phyloP scores from a whole-genome alignment of 345 rosid genomes.

The Trapa bicornis region DNA sequence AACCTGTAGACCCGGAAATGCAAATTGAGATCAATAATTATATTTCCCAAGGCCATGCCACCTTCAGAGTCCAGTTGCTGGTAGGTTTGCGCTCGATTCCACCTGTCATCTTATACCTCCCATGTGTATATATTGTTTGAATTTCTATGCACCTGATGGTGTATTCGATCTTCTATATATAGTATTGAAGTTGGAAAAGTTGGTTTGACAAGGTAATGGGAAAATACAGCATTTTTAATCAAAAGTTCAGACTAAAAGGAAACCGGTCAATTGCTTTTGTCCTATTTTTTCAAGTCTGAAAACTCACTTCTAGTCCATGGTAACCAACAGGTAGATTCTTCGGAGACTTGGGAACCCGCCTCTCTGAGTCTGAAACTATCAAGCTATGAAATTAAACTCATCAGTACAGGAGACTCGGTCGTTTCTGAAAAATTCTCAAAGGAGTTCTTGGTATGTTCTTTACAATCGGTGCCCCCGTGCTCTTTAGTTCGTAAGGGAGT shows the following conservation, averaged over 20 bases:
- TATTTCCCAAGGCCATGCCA: constrained; percentile 60
- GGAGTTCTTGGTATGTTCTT: constrained; percentile 35
- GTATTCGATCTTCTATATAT: not conserved
- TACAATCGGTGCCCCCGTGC: not conserved
- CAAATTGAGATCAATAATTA: constrained; percentile 49
- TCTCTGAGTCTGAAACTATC: constrained; percentile 40
- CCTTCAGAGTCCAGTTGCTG: constrained; percentile 50
- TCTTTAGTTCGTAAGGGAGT: not conserved
- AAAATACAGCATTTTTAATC: not conserved
- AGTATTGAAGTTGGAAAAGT: not conserved
- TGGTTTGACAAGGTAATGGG: not conserved
- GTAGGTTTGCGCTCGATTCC: constrained; percentile 24
- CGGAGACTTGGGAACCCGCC: constrained; percentile 67
- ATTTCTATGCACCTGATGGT: not conserved
- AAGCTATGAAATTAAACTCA: constrained; percentile 54
- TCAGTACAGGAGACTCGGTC: not conserved
- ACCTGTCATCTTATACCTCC: not conserved
- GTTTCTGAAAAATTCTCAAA: constrained; percentile 25
- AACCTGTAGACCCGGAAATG: constrained; percentile 63
- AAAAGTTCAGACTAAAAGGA: not conserved
- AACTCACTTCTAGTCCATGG: not conserved
- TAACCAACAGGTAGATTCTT: constrained; percentile 39
- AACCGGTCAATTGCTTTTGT: not conserved
- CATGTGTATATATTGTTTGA: not conserved
- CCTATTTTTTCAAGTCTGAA: not conserved